Conservation (phyloP, 2,329 filamentous ascomycete genomes). For the Cucurbitaria berberidis region DNA sequence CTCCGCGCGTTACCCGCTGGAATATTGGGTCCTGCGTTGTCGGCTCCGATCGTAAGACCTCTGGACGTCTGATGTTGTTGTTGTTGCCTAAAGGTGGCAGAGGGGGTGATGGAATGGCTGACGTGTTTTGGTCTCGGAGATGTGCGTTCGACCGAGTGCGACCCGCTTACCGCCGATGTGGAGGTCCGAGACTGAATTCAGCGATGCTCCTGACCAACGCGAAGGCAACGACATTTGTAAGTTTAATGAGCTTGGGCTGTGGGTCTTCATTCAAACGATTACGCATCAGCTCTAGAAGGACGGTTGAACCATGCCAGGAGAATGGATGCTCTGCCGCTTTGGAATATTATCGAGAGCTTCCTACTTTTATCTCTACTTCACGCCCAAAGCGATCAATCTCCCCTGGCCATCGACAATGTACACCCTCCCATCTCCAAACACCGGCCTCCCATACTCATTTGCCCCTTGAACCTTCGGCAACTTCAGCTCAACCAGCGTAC, state of each 20-base stretch:
- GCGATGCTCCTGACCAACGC: neutral
- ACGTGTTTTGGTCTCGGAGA: neutral
- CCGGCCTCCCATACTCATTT: slow-evolving; percentile 50
- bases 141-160: neutral
- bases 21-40: neutral
- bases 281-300: neutral
- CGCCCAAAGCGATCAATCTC: slow-evolving; percentile 12
- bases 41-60: neutral
- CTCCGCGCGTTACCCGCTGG: neutral
- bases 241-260: neutral
- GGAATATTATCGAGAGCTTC: too few species aligned
- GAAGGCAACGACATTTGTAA: neutral
- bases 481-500: slow-evolving; percentile 43
- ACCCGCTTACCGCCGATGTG: neutral
- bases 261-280: neutral
- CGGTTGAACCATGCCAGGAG: too few species aligned
- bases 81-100: neutral
- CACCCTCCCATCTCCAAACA: slow-evolving; percentile 48
- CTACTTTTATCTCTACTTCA: neutral
- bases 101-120: neutral
- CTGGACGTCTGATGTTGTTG: neutral
- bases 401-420: slow-evolving; percentile 30
- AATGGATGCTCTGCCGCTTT: neutral
- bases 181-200: neutral
- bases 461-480: slow-evolving; percentile 48